Evolutionary conservation across 202 grass and related monocot genomes (phyloP).

Genomic region (Alloteropsis angusta): DNA sequence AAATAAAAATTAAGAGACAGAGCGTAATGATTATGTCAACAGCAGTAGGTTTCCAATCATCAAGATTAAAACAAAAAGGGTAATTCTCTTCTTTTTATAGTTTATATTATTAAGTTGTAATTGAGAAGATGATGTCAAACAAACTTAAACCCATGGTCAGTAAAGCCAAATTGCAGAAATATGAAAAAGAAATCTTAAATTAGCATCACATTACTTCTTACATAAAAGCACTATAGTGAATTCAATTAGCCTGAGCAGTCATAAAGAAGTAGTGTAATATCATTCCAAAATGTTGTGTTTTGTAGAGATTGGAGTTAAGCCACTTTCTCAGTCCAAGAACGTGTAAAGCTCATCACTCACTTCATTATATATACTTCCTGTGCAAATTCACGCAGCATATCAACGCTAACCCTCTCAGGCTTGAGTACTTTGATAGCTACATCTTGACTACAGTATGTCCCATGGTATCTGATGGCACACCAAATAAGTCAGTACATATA

Average conservation of each 20-base stretch:
- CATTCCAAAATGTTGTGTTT: background rate
- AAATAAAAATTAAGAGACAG: background rate
- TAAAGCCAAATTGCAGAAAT: background rate
- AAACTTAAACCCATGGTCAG: background rate
- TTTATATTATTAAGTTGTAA: background rate
- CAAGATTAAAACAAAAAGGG: background rate
- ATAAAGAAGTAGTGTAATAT: background rate
- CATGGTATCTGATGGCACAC: constrained; percentile 51
- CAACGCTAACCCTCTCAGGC: constrained; percentile 65
- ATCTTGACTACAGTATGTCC: constrained; percentile 85
- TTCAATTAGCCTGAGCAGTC: background rate
- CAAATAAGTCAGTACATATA: constrained; percentile 34
- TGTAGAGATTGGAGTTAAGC: background rate
- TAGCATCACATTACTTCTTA: background rate
- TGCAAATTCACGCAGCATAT: constrained; percentile 85
- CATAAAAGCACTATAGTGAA: background rate
- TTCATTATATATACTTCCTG: constrained; percentile 98
- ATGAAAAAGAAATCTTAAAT: background rate
- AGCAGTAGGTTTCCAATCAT: background rate
- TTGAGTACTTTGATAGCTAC: constrained; percentile 96
- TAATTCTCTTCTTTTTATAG: background rate
- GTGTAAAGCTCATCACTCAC: constrained; percentile 48
- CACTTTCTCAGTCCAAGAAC: background rate
- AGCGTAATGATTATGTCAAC: background rate
- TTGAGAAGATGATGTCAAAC: background rate